Evolutionary conservation across 768 basidiomycete genomes (phyloP).

Genomic region (Russula griseocarnosa): DNA sequence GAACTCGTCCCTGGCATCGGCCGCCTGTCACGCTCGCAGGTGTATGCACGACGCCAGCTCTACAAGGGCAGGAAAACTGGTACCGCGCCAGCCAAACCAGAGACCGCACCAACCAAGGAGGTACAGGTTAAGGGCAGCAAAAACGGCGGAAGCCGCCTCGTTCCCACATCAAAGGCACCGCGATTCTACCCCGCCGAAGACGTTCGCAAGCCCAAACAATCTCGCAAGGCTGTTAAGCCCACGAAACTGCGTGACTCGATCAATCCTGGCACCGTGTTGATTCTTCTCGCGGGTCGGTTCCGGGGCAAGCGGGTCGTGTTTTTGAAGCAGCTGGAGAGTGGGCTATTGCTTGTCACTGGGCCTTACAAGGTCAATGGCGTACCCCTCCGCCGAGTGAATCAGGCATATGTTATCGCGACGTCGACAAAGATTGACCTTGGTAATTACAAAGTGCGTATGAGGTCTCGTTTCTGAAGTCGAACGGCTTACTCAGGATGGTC

Average conservation of each 20-base stretch:
- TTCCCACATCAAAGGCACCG: constrained; percentile 81
- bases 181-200: constrained; percentile 96
- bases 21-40: constrained; percentile 77
- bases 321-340: constrained; percentile 91
- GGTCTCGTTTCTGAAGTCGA: constrained; percentile 11
- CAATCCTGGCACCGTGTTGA: constrained; percentile 90
- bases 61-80: constrained; percentile 84
- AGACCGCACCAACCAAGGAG: constrained; percentile 62
- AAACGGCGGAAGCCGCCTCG: constrained; percentile 84
- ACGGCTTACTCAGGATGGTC: constrained; percentile 5
- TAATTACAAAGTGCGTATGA: constrained; percentile 59
- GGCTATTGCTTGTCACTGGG: constrained; percentile 91
- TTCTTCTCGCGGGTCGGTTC: constrained; percentile 97
- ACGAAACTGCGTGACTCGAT: constrained; percentile 80
- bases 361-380: constrained; percentile 99
- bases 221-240: constrained; percentile 80
- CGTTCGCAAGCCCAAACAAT: constrained; percentile 85
- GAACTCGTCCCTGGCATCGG: constrained; percentile 79
- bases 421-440: constrained; percentile 87
- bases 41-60: constrained; percentile 74
- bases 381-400: constrained; percentile 94
- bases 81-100: constrained; percentile 56
- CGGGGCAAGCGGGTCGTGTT: constrained; percentile 97
- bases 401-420: constrained; percentile 98
- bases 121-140: constrained; percentile 84